Evolutionary conservation across 1,139 yeast genomes (phyloP).

Genomic region (Lodderomyces metapsilosis): DNA sequence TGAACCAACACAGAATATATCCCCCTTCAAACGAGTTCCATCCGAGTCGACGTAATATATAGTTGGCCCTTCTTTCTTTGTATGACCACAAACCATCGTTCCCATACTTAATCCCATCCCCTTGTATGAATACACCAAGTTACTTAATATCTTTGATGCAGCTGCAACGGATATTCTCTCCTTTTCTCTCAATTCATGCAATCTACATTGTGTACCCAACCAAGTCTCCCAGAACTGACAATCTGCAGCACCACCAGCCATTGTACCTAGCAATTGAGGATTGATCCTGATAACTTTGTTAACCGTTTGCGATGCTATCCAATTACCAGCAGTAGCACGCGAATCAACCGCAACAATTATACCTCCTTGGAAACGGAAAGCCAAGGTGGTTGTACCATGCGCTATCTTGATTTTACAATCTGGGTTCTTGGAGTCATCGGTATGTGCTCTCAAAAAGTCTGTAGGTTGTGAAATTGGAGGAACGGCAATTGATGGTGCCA

Average conservation of each 20-base stretch:
- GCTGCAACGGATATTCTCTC: constrained; percentile 96
- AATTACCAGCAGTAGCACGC: constrained; percentile 96
- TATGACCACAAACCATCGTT: constrained; percentile 97
- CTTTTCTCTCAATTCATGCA: constrained; percentile 91
- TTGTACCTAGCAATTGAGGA: constrained; percentile 91
- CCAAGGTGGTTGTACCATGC: constrained; percentile 97
- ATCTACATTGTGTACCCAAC: constrained; percentile 95
- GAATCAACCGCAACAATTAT: constrained; percentile 96
- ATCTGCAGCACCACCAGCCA: constrained; percentile 99
- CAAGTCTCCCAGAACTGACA: constrained; percentile 99
- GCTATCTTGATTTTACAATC: constrained; percentile 95
- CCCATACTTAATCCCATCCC: constrained; percentile 99
- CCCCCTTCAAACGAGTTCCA: constrained; percentile 94
- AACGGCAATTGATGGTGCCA: constrained; percentile 67
- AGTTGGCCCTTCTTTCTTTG: constrained; percentile 93
- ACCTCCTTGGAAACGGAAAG: constrained; percentile 95
- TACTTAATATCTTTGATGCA: constrained; percentile 89
- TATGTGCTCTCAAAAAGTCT: constrained; percentile 95
- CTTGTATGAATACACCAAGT: constrained; percentile 88
- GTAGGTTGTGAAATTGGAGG: constrained; percentile 92
- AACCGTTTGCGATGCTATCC: constrained; percentile 98
- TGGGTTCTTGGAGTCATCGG: constrained; percentile 89
- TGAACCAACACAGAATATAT: constrained; percentile 94
- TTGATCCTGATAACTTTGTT: constrained; percentile 96
- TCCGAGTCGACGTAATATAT: constrained; percentile 96